These are phyloP conservation scores for Mycena sp. DNA, from an alignment of 1,284 basidiomycete genomes.

Conservation along the genomic window DNA sequence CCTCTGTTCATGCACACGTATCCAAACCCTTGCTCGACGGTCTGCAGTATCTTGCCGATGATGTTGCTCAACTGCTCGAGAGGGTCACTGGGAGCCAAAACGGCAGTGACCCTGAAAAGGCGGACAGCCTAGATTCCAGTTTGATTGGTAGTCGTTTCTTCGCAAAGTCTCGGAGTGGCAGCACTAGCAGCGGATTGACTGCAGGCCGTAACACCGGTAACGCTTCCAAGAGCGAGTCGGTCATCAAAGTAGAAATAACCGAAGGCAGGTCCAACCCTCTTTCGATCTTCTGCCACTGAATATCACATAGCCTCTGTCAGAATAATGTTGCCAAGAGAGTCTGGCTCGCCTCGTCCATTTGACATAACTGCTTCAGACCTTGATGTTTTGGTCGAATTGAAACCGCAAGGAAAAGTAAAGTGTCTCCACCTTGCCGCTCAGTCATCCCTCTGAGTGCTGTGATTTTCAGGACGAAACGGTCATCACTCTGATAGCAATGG, in stretches of 20 bases:
- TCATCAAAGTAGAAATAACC: conserved; percentile 64
- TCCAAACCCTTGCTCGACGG: conserved; percentile 77
- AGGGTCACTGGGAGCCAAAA: conserved; percentile 43
- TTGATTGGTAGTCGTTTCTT: conserved; percentile 90
- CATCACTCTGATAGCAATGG: conserved; percentile 71
- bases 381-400: conserved; percentile 73
- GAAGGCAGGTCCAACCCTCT: conserved; percentile 59
- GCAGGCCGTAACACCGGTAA: conserved; percentile 33
- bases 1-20: conserved; percentile 72
- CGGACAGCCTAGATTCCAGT: conserved; percentile 68
- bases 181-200: conserved; percentile 53
- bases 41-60: conserved; percentile 89
- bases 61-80: conserved; percentile 78
- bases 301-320: conserved; percentile 48
- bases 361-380: conserved; percentile 73
- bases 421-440: not conserved
- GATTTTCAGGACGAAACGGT: conserved; percentile 74
- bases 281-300: conserved; percentile 12
- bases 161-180: conserved; percentile 59
- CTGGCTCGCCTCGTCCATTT: conserved; percentile 54
- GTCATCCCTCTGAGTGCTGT: conserved; percentile 2
- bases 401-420: conserved; percentile 74
- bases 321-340: conserved; percentile 48
- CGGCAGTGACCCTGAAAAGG: conserved; percentile 47
- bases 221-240: conserved; percentile 51